Conservation (phyloP, 768 basidiomycete species). For the Sporobolomyces phaffii region DNA sequence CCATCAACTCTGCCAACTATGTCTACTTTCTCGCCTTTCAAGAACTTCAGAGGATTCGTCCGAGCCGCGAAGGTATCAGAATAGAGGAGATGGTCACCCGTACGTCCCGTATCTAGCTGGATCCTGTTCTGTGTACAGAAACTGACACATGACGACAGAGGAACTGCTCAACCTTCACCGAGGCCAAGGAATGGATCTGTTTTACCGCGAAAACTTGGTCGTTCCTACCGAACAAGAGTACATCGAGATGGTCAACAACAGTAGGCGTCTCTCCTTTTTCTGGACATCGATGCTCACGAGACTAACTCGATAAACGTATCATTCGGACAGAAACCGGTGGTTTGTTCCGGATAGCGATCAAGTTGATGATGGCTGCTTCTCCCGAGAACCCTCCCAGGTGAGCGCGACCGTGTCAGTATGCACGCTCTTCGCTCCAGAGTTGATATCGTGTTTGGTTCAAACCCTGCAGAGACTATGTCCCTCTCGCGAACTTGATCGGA, state of each 20-base stretch:
- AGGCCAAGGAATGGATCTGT: constrained; percentile 87
- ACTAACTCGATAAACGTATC: no score
- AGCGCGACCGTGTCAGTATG: not conserved
- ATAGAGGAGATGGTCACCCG: constrained; percentile 71
- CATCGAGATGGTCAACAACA: constrained; percentile 91
- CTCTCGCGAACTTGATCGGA: constrained; percentile 86
- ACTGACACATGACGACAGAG: constrained; percentile 49
- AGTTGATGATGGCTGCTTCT: constrained; percentile 80
- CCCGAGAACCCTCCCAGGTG: constrained; percentile 45
- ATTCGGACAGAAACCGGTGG: constrained; percentile 98
- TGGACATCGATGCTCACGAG: not conserved
- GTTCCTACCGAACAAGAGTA: constrained; percentile 96
- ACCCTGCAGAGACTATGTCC: constrained; percentile 73
- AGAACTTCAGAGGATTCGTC: constrained; percentile 53
- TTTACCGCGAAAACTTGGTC: constrained; percentile 84
- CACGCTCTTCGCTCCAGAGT: not conserved
- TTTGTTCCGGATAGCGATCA: constrained; percentile 81
- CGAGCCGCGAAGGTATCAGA: constrained; percentile 19
- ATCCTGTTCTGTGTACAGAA: constrained; percentile 17
- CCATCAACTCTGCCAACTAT: constrained; percentile 95
- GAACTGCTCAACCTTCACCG: constrained; percentile 83
- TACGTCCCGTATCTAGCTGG: constrained; percentile 44
- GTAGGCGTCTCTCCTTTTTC: constrained; percentile 51
- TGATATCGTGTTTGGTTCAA: no score
- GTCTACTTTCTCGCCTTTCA: constrained; percentile 91